Evolutionary conservation across 2,329 filamentous ascomycete species (phyloP), one percentile per base, ranked within the genome.

Genomic region (Scorias spongiosa): DNA sequence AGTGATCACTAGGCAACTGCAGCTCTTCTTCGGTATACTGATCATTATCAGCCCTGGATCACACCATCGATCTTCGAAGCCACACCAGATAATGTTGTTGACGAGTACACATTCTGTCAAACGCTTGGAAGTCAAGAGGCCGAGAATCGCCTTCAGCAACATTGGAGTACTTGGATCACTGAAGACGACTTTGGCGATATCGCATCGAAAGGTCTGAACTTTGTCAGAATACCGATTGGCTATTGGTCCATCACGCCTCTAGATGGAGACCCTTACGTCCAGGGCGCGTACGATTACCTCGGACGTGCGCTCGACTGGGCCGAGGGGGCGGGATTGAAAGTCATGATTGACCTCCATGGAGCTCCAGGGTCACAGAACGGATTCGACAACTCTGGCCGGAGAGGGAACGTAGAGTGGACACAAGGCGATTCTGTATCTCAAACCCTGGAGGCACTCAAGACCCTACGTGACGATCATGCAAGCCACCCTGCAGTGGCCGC

Each of bases 261-360:
- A 10, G 58, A 67, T 6, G 71, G 67, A 6, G 75, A 79, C 43
- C 76, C 76, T 14, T 81, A 76, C 51, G 72, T 81, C 5, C 67
- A 76, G 53, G 78, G 78, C 34, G 76, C 79, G 48, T 66, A 79
- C 39, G 60, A 69, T 12, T 68, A 70, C 52, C 65, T 81, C 9
- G 74, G 77, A 46, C 55, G 69, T 48, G 72, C 76, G 18, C 65
- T 80, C 44, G 59, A 63, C 47, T 78, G 79, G 74, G 80, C 43
- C 10, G 61, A 69, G 46, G 62, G 57, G 39, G 66, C 71, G 39
- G 72, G 74, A 3, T 57, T 83, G 41, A 79, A 79, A 54, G 74
- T 82, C 37, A 71, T 80, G 61, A 69, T 84, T 51, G 80, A 84
- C 56, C 61, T 83, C 17, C 80, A 84, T 54, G 79, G 78, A 50